Evolutionary conservation across 139 green algal genomes (phyloP).

Genomic region (Haematococcus lacustris): DNA sequence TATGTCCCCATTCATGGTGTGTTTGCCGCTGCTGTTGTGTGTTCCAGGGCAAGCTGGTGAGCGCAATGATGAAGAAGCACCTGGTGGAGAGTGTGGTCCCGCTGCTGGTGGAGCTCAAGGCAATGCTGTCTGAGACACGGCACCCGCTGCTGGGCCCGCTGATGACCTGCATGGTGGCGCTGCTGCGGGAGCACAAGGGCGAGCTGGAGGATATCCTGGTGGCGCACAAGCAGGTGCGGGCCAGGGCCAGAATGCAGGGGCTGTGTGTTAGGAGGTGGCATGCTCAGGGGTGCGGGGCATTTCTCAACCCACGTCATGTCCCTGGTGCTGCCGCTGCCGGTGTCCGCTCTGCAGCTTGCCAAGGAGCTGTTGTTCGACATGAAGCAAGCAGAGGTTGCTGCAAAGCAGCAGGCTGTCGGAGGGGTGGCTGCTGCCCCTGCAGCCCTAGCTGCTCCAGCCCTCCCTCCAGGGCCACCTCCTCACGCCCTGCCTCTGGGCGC

Average conservation of each 20-base stretch:
- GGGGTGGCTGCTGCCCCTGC: too few species aligned
- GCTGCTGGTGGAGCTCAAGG: conserved; percentile 65
- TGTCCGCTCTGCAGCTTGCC: conserved; percentile 43
- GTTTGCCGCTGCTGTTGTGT: not conserved
- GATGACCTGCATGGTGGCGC: conserved; percentile 43
- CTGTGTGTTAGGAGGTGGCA: not conserved
- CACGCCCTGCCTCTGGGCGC: not conserved
- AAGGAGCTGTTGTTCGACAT: conserved; percentile 83
- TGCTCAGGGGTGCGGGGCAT: not conserved
- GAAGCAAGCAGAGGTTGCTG: conserved; percentile 47
- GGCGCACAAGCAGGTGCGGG: conserved; percentile 53
- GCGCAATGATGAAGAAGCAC: conserved; percentile 81
- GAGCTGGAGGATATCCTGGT: conserved; percentile 83
- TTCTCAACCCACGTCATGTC: not conserved
- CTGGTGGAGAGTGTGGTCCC: conserved; percentile 77
- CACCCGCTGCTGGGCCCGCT: conserved; percentile 66
- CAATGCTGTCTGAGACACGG: too few species aligned
- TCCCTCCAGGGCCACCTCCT: not conserved
- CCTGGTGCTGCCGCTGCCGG: not conserved
- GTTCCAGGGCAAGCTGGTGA: conserved; percentile 54
- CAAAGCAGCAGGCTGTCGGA: conserved; percentile 26
- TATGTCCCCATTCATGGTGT: not conserved
- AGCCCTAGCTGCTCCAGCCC: not conserved
- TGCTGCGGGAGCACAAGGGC: conserved; percentile 72
- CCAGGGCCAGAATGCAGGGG: not conserved